Base-by-base conservation (phyloP, 352 stramenopile species). In the Elongisporangium senticosum region DNA sequence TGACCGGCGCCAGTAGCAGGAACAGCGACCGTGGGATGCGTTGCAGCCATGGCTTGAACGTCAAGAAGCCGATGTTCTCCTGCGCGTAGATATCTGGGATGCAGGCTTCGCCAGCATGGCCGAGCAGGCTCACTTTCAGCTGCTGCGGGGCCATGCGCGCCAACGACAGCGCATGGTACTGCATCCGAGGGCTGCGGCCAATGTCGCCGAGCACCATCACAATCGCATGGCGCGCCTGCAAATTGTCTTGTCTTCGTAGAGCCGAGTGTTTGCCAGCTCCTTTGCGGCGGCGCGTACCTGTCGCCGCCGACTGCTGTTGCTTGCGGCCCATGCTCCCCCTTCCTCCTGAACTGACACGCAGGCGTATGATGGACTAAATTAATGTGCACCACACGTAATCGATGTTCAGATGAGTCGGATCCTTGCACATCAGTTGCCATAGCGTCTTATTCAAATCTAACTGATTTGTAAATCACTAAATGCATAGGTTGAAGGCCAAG, bases 101-200 rank as follows among this genome's bases (percentile, higher is more conserved):
- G 65, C 89, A 98, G 24, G 62, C 63, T 67, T 98, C 89, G 67
- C 95, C 95, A 6, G 75, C 77, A 77, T 98, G 98, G 10, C 97
- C 98, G 53, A 99, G 67, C 8, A 99, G 71, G 47, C 90, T 96
- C 53, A 98, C 88, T 20, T 63, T 74, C 59, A 88, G 60, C 5
- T 43, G 33, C 14, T 60, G 61, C 26, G 79, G 65, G 22, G 74
- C 72, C 63, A 87, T 69, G 14, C 90, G 72, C 19, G 97, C 84
- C 11, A 99, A 73, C 17, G 96, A 99, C 33, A 98, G 62, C 39
- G 95, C 90, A 72, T 99, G 98, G 74, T 99, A 99, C 74, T 99
- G 97, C 98, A 99, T 99, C 19, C 98, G 89, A 51, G 98, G 98
- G 61, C 93, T 99, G 64, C 97, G 85, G 6, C 97, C 97, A 1